Conservation (phyloP, 2,329 filamentous ascomycete species). For the Venturia nashicola region DNA sequence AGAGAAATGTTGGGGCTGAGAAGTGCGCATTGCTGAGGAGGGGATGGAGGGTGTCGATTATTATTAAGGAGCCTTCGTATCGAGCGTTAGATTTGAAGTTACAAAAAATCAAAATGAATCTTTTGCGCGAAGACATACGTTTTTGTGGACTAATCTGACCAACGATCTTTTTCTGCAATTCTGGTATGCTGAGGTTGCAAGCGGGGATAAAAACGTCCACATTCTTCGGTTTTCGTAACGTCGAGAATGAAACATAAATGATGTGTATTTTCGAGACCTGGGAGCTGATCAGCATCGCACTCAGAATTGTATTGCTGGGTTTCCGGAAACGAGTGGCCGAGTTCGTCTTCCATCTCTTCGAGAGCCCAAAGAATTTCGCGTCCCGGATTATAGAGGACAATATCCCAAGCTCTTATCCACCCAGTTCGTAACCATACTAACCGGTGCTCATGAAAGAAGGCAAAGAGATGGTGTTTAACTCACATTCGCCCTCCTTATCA, state of each 20-base stretch:
- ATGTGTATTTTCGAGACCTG: conserved; percentile 55
- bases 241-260: conserved; percentile 68
- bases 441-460: too few relatives aligned
- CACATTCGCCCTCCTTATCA: conserved; percentile 63
- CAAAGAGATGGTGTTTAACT: conserved; percentile 11
- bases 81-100: conserved; percentile 15
- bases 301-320: neutral
- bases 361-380: neutral
- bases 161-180: conserved; percentile 48
- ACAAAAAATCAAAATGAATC: too few relatives aligned
- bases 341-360: neutral
- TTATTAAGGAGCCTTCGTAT: conserved; percentile 53
- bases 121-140: too few relatives aligned
- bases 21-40: conserved; percentile 44
- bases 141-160: conserved; percentile 32
- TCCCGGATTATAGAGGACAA: neutral
- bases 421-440: neutral
- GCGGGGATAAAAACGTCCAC: conserved; percentile 58
- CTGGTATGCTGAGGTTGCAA: conserved; percentile 43
- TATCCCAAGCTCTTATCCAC: neutral
- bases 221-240: conserved; percentile 49
- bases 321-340: neutral
- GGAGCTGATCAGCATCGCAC: neutral
- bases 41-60: conserved; percentile 69
- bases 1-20: conserved; percentile 56